A percentile compares a stretch with the other conserved stretches of the same genome.
Evolutionary conservation across 2,329 filamentous ascomycete genomes (phyloP).

Genomic region (Trichophyton verrucosum): DNA sequence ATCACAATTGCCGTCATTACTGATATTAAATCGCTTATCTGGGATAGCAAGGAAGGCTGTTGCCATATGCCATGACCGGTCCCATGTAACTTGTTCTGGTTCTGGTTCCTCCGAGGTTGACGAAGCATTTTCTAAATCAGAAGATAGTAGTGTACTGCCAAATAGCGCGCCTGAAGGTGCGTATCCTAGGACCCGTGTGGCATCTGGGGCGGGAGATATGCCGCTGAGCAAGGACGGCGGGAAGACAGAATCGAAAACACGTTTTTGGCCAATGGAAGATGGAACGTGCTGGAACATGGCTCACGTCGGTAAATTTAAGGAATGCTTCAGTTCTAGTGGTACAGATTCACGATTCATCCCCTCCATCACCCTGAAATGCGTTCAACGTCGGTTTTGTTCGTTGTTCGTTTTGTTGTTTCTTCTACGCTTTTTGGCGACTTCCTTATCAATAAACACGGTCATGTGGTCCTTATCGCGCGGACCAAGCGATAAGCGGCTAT

Average conservation of each 20-base stretch:
- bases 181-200: conserved; percentile 16
- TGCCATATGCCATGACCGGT: conserved; percentile 31
- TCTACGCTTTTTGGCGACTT: not conserved
- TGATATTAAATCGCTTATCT: conserved; percentile 21
- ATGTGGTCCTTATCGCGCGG: not conserved
- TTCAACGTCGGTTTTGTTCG: not conserved
- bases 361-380: not conserved
- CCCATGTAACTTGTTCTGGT: conserved; percentile 26
- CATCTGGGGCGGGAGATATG: conserved; percentile 19
- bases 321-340: not conserved
- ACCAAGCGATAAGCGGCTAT: conserved; percentile 1
- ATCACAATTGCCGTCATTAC: conserved; percentile 3
- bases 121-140: not conserved
- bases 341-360: not conserved
- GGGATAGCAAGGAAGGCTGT: conserved; percentile 31
- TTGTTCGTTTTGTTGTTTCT: not conserved
- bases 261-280: conserved; percentile 21
- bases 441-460: conserved; percentile 1
- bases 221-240: conserved; percentile 27
- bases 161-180: conserved; percentile 14
- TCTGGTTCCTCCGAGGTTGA: conserved; percentile 3
- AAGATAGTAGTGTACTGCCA: conserved; percentile 6
- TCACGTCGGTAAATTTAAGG: conserved; percentile 2
- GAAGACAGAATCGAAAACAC: conserved; percentile 35
- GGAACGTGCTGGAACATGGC: conserved; percentile 12